Percentiles rank a stretch among this genome's conserved stretches.
Conservation (phyloP, 495 filamentous ascomycete species). For the Margaritispora aquatica region DNA sequence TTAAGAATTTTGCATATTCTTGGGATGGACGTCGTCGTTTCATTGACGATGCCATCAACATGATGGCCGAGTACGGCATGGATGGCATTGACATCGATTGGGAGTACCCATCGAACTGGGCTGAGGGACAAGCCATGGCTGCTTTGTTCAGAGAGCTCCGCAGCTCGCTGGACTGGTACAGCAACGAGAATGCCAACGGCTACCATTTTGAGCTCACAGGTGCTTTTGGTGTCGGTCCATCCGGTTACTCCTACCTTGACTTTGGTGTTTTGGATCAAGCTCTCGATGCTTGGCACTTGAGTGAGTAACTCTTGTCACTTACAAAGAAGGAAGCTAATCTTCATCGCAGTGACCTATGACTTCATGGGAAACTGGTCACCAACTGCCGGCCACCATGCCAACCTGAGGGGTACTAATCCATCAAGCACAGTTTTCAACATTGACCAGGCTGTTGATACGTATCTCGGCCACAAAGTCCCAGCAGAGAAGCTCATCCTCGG, state of each 20-base stretch:
- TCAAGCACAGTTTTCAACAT: constrained; percentile 60
- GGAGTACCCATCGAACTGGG: constrained; percentile 54
- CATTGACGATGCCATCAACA: constrained; percentile 55
- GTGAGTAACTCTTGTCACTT: too few species aligned
- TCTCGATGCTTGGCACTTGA: constrained; percentile 84
- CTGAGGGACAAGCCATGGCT: constrained; percentile 65
- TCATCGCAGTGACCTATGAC: constrained; percentile 48
- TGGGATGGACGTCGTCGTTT: constrained; percentile 51
- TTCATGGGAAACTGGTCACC: constrained; percentile 63
- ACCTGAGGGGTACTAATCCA: constrained; percentile 53
- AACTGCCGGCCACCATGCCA: constrained; percentile 70
- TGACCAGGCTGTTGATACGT: constrained; percentile 59
- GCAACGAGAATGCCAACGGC: constrained; percentile 36
- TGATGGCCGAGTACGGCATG: constrained; percentile 56
- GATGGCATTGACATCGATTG: constrained; percentile 60
- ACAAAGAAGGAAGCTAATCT: background rate
- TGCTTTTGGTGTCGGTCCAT: too few species aligned
- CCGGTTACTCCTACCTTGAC: constrained; percentile 69
- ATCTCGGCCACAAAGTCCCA: constrained; percentile 56
- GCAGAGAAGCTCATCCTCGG: constrained; percentile 71
- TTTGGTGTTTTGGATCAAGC: constrained; percentile 63
- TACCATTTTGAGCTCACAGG: constrained; percentile 62
- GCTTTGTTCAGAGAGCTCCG: constrained; percentile 62
- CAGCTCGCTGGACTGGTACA: constrained; percentile 57
- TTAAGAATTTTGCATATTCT: too few species aligned